phyloP scores from a whole-genome alignment of 495 filamentous ascomycete genomes.

The Penicillium robsamsonii region DNA sequence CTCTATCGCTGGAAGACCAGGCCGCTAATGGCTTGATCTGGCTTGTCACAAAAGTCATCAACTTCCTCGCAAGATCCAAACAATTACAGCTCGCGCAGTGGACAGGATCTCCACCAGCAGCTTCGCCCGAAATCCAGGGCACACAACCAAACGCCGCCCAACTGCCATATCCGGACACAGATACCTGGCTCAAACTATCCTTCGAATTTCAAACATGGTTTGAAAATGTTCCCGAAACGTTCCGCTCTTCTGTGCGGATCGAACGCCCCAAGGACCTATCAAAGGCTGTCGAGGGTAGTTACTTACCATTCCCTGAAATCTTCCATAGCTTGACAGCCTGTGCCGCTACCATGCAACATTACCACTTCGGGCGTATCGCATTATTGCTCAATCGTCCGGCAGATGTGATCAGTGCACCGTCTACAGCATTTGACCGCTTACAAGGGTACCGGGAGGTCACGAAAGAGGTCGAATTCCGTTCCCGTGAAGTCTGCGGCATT shows the following conservation, averaged over 20 bases:
- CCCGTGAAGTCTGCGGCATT: conserved; percentile 40
- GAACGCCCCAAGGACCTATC: conserved; percentile 37
- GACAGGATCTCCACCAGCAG: conserved; percentile 25
- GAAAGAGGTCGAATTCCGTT: conserved; percentile 44
- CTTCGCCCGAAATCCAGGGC: conserved; percentile 11
- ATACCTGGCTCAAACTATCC: conserved; percentile 38
- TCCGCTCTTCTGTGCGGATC: conserved; percentile 39
- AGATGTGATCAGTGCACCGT: conserved; percentile 35
- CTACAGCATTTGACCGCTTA: conserved; percentile 42
- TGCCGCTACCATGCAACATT: conserved; percentile 42
- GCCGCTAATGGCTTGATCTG: conserved; percentile 37
- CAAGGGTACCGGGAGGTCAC: conserved; percentile 43
- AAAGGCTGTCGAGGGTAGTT: conserved; percentile 17
- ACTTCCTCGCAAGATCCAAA: conserved; percentile 39
- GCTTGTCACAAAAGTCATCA: conserved; percentile 39
- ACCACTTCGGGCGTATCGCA: conserved; percentile 42
- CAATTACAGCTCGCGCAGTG: conserved; percentile 38
- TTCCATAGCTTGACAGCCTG: conserved; percentile 36
- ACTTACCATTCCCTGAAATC: conserved; percentile 41
- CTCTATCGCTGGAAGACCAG: conserved; percentile 33
- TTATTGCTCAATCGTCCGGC: conserved; percentile 39
- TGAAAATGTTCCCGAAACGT: conserved; percentile 42
- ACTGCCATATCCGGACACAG: conserved; percentile 24
- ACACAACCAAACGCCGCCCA: background rate
- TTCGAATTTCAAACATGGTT: conserved; percentile 45